Evolutionary conservation across 2,329 filamentous ascomycete genomes (phyloP), one percentile per base, ranked within the genome.

Genomic region (Clonostachys solani): DNA sequence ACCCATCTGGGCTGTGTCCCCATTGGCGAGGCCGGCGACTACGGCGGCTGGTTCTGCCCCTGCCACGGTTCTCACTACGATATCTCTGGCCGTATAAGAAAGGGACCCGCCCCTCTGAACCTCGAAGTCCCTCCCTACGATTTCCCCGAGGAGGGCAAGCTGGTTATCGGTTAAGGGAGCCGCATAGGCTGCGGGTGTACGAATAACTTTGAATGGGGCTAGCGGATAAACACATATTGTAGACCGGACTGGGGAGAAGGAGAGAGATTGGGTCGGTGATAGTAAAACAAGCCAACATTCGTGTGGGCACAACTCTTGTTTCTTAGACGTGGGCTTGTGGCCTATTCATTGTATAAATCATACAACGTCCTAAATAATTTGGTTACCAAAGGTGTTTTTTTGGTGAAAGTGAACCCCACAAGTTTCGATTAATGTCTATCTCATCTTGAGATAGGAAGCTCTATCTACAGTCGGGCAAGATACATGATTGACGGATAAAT

Each of bases 11-110:
- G 94, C 75, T 99, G 94, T 83, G 94, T 99, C 60, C 94, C 94
- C 67, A 99, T 99, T 64, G 94, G 95, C 65, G 94, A 99, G 80
- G 90, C 94, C 56, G 94, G 94, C 71, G 95, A 99, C 74, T 99
- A 79, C 65, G 94, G 94, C 69, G 94, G 94, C 67, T 99, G 94
- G 94, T 99, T 99, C 87, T 99, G 94, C 81, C 94, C 94, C 57
- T 99, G 94, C 88, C 94, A 99, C 83, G 94, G 94, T 73, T 96
- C 92, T 60, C 94, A 99, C 81, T 99, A 99, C 84, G 94, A 99
- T 71, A 97, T 99, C 72, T 97, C 92, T 55, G 94, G 94, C 71
- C 91, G 94, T 74, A 89, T 96, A 82, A 86, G 94, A 79, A 96
- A 89, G 83, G 94, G 94, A 57, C 94, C 94, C 54, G 94, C 94